A percentile compares a stretch with the other conserved stretches of the same genome.
These are phyloP conservation scores for Flaveria ramosissima DNA, from an alignment of 129 eudicot species.

Conservation along the genomic window DNA sequence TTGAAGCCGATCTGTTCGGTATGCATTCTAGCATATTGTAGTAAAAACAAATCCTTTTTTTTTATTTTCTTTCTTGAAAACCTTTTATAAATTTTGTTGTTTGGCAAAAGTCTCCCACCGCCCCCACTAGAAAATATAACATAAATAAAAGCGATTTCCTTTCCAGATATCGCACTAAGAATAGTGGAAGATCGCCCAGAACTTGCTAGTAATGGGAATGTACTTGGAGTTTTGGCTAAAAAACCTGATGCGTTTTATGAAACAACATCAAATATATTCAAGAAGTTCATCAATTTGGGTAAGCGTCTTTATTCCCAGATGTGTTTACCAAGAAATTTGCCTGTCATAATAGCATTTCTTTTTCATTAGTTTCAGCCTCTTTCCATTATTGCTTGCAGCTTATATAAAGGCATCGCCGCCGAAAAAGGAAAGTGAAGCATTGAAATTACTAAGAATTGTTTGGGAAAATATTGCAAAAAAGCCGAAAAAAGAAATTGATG, in stretches of 20 bases:
- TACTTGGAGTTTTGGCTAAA: constrained; percentile 39
- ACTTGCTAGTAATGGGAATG: constrained; percentile 19
- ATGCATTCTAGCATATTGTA: neutral
- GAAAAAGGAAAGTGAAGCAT: constrained; percentile 25
- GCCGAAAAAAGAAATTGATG: constrained; percentile 35
- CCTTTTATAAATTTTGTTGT: neutral
- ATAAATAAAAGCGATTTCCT: neutral
- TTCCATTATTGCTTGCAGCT: neutral
- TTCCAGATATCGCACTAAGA: constrained; percentile 36
- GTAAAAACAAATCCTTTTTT: neutral
- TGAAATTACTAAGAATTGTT: constrained; percentile 32
- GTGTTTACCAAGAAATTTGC: neutral
- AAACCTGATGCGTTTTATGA: constrained; percentile 33
- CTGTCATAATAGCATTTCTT: neutral
- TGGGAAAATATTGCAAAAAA: constrained; percentile 29
- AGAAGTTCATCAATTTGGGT: constrained; percentile 20
- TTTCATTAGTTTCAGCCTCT: neutral
- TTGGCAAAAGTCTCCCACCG: neutral
- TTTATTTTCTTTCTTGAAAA: neutral
- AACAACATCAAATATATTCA: neutral
- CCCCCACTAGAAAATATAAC: neutral
- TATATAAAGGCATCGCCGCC: constrained; percentile 9
- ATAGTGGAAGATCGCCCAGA: constrained; percentile 27
- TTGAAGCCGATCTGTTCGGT: constrained; percentile 47
- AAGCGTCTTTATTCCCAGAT: constrained; percentile 5